These are phyloP conservation scores for Cryptococcus jaspeensis DNA, from an alignment of 1,284 basidiomycete genomes.

Conservation along the genomic window DNA sequence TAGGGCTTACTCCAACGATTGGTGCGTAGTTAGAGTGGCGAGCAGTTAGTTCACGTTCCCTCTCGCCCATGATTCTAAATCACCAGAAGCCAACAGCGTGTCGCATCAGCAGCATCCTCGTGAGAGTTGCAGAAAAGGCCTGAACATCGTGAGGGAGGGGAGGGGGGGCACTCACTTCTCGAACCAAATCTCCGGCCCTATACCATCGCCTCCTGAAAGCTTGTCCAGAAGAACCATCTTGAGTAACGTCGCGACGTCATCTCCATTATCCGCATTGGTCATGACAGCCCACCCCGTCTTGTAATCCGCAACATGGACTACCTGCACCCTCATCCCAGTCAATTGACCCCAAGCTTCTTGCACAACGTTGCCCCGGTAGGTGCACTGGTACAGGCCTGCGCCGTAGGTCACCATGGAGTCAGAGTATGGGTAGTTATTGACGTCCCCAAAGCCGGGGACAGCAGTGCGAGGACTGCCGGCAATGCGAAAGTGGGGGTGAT, in stretches of 20 bases:
- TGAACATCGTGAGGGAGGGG: too few species aligned
- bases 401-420: not conserved
- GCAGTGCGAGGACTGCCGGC: not conserved
- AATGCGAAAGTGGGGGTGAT: not conserved
- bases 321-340: not conserved
- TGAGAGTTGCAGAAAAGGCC: too few species aligned
- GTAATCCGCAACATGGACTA: not conserved
- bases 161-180: not conserved
- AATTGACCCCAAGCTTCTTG: not conserved
- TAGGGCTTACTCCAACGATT: too few species aligned
- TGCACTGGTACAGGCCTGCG: not conserved
- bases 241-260: not conserved
- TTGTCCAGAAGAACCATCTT: constrained; percentile 1
- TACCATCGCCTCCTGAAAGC: not conserved
- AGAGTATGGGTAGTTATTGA: constrained; percentile 1
- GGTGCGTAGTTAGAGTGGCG: too few species aligned
- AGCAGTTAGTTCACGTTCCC: too few species aligned
- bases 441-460: not conserved
- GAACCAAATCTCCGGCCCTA: not conserved
- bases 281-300: not conserved
- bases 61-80: too few species aligned
- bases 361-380: not conserved
- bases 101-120: too few species aligned
- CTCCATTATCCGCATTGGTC: not conserved
- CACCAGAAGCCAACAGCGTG: too few species aligned